Conservation (phyloP, 176 grass and related monocot species). For the Hsuehochloa calcarea region DNA sequence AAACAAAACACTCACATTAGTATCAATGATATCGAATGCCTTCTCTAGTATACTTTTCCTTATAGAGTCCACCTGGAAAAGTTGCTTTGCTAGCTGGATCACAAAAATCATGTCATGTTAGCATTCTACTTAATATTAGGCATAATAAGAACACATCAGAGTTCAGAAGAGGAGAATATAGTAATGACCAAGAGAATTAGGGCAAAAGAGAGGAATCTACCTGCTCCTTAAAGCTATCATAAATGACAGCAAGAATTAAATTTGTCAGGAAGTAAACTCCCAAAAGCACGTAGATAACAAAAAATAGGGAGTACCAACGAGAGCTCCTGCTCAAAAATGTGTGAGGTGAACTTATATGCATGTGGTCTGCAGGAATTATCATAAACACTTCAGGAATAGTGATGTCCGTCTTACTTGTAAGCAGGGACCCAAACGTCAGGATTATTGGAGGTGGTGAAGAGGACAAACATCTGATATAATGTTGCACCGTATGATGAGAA, state of each 20-base stretch:
- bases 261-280: conserved; percentile 99
- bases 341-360: conserved; percentile 23
- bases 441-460: conserved; percentile 99
- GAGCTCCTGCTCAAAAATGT: conserved; percentile 70
- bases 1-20: conserved; percentile 52
- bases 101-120: conserved; percentile 33
- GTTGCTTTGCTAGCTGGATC: conserved; percentile 80
- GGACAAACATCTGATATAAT: conserved; percentile 96
- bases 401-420: conserved; percentile 74
- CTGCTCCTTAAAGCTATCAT: conserved; percentile 89
- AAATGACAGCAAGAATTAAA: conserved; percentile 98
- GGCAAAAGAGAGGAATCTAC: conserved; percentile 33
- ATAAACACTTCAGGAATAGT: conserved; percentile 35
- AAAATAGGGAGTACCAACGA: conserved; percentile 84
- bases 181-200: conserved; percentile 14
- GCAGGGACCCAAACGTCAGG: conserved; percentile 98
- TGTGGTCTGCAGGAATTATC: conserved; percentile 30
- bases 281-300: conserved; percentile 85
- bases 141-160: conserved; percentile 5
- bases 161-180: conserved; percentile 22
- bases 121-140: conserved; percentile 25
- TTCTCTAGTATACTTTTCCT: conserved; percentile 83
- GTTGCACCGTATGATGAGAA: conserved; percentile 80
- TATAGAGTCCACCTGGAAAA: conserved; percentile 66
- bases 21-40: conserved; percentile 89